phyloP scores from a whole-genome alignment of 139 green algal species.

The Nannochloris sp. region DNA sequence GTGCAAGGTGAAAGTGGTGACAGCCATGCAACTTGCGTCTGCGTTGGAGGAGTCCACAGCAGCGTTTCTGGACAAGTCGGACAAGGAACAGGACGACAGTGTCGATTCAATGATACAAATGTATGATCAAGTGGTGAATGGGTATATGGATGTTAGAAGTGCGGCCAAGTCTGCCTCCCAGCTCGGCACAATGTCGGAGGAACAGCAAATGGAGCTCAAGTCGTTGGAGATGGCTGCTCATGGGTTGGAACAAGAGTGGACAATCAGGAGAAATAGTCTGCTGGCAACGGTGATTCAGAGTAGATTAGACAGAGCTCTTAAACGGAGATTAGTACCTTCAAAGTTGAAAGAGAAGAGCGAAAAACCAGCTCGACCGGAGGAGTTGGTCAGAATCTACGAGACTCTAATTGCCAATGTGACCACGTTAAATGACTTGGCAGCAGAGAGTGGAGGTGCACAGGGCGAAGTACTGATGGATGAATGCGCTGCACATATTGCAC shows the following conservation, averaged over 20 bases:
- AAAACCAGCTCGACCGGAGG: conserved; percentile 45
- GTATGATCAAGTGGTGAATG: conserved; percentile 55
- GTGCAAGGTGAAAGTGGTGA: not conserved
- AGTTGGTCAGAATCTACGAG: conserved; percentile 52
- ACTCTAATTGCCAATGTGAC: conserved; percentile 23
- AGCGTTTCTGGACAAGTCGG: not conserved
- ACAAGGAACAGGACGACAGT: not conserved
- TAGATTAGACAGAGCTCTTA: conserved; percentile 23
- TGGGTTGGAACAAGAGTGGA: conserved; percentile 48
- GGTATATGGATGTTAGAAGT: conserved; percentile 17
- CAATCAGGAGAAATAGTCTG: conserved; percentile 18
- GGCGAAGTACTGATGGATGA: conserved; percentile 53
- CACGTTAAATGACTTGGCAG: conserved; percentile 55
- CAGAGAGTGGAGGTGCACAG: conserved; percentile 33
- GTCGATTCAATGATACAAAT: conserved; percentile 38
- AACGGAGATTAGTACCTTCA: conserved; percentile 9
- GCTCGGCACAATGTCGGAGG: conserved; percentile 8
- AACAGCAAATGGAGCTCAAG: conserved; percentile 18
- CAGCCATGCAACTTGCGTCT: conserved; percentile 29
- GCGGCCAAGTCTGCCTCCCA: conserved; percentile 12
- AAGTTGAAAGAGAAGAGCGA: conserved; percentile 24
- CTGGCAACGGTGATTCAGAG: conserved; percentile 13
- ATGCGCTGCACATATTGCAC: conserved; percentile 28
- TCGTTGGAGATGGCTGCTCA: conserved; percentile 33
- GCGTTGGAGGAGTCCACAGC: conserved; percentile 18